Evolutionary conservation across 352 stramenopile genomes (phyloP), one percentile per base, ranked within the genome.

Genomic region (Phytophthora pluvialis): DNA sequence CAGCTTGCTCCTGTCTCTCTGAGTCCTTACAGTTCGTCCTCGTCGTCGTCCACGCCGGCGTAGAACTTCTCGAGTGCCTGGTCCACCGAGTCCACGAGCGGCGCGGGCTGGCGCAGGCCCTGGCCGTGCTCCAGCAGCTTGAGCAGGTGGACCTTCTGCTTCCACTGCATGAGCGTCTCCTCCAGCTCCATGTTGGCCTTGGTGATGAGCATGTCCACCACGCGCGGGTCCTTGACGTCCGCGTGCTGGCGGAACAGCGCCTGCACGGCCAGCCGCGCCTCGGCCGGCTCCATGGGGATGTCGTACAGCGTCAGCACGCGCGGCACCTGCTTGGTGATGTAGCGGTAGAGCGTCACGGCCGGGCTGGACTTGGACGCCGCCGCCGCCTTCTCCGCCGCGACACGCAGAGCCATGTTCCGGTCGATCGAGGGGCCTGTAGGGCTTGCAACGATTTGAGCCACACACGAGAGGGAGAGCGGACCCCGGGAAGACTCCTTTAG

Each of bases 111-210:
- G 43, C 83, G 83, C 60, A 96, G 80, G 51, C 81, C 73, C 26
- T 76, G 54, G 52, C 78, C 88, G 10, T 73, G 66, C 39, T 96
- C 86, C 50, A 96, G 67, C 72, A 96, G 75, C 77, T 71, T 89
- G 13, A 98, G 31, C 47, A 99, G 81, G 70, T 99, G 97, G 10
- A 91, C 85, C 73, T 98, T 98, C 81, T 99, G 97, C 76, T 99
- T 99, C 90, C 97, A 98, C 80, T 98, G 96, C 90, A 95, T 94
- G 63, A 99, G 83, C 44, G 94, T 98, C 73, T 99, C 97, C 79
- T 99, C 97, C 55, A 99, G 75, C 67, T 98, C 94, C 90, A 99
- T 98, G 82, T 99, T 99, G 52, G 96, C 97, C 80, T 98, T 98
- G 52, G 94, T 97, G 58, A 99, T 91, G 60, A 99, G 83, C 90